Evolutionary conservation across 1,284 basidiomycete genomes (phyloP).

Genomic region (Filobasidium uniguttulatum): DNA sequence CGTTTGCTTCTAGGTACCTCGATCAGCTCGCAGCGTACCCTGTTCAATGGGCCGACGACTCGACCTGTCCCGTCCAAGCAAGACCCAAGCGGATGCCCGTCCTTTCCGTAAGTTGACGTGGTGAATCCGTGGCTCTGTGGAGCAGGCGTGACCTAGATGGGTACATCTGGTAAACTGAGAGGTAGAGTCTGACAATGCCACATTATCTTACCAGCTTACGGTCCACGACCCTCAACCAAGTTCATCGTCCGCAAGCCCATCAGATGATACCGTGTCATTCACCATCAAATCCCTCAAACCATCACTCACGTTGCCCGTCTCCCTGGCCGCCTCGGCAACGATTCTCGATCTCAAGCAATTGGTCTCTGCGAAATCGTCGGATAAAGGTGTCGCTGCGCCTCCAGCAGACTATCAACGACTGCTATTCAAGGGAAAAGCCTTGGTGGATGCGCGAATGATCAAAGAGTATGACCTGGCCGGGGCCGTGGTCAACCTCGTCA

Average conservation of each 20-base stretch:
- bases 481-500: slow-evolving; percentile 65
- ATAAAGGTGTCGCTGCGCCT: too few species aligned
- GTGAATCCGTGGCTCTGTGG: slow-evolving; percentile 14
- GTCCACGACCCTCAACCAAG: not conserved
- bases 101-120: slow-evolving; percentile 46
- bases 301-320: slow-evolving; percentile 54
- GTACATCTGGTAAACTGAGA: not conserved
- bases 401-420: slow-evolving; percentile 64
- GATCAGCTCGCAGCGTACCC: slow-evolving; percentile 55
- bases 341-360: slow-evolving; percentile 64
- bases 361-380: slow-evolving; percentile 44
- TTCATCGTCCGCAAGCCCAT: not conserved
- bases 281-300: slow-evolving; percentile 84
- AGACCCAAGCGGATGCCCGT: slow-evolving; percentile 60
- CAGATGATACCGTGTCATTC: slow-evolving; percentile 42
- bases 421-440: slow-evolving; percentile 79
- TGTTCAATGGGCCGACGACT: slow-evolving; percentile 57
- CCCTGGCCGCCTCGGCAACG: slow-evolving; percentile 57
- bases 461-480: slow-evolving; percentile 74
- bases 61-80: slow-evolving; percentile 56
- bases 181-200: not conserved
- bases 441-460: slow-evolving; percentile 69
- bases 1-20: slow-evolving; percentile 58
- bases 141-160: not conserved
- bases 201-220: not conserved